Evolutionary conservation across 2,329 filamentous ascomycete species (phyloP), one percentile per base, ranked within the genome.

Genomic region (Xylaria sp.): DNA sequence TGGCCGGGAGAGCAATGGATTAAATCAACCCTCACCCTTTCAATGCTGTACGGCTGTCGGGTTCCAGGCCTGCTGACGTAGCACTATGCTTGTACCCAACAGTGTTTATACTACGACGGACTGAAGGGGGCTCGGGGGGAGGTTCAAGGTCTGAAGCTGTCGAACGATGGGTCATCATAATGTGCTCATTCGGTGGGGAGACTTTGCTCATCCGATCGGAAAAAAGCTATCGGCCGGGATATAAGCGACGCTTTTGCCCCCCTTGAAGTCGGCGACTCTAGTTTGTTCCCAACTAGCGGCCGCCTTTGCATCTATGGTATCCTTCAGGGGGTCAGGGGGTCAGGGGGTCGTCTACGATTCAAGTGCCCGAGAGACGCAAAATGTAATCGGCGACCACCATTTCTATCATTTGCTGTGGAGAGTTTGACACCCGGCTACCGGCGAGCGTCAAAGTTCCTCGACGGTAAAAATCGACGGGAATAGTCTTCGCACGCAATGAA

Each of bases 141-240:
- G n/a, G n/a, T 46, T 41, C 6, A 49, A 12, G 23, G n/a, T 41
- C 5, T 18, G 51, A 28, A 64, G 54, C 31, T 41, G n/a, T 64
- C 62, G 52, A 33, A 41, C 25, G 62, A 64, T 58, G 41, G 31
- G 62, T 64, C 62, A 64, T 64, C 62, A 49, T 39, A 64, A 64
- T 31, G 10, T 64, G 52, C 54, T 64, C 62, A 25, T 60, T 64
- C 55, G 57, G 41, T 28, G 52, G 54, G 54, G 23, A 64, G 51
- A 8, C 48, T 49, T 20, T n/a, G 28, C 15, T 41, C 51, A 20
- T 9, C 20, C 46, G 43, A 51, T 33, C 25, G 13, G 36, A 33
- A 20, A 64, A n/a, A 33, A 36, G 33, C 1, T 41, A 7, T 25
- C 20, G 43, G 13, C 15, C 6, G n/a, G 49, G 20, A n/a, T 6